Conservation (phyloP, 345 rosid species). For the Corchorus olitorius region DNA sequence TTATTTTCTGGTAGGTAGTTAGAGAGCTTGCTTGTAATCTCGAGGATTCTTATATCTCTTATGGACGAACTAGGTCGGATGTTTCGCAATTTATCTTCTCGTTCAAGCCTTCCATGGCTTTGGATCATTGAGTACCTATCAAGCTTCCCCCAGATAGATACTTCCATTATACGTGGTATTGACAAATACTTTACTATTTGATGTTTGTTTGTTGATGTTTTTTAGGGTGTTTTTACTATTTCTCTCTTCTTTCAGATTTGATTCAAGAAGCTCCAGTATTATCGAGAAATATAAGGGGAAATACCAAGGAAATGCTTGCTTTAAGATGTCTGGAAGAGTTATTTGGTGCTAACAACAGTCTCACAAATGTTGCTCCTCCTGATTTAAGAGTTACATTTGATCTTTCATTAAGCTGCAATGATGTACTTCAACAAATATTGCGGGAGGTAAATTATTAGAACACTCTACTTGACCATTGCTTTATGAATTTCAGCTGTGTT, state of each 20-base stretch:
- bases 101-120: constrained; percentile 42
- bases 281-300: constrained; percentile 29
- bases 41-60: not conserved
- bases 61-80: constrained; percentile 1
- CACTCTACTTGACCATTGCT: not conserved
- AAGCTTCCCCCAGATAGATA: constrained; percentile 35
- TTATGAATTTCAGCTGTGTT: not conserved
- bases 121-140: constrained; percentile 63
- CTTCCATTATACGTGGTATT: constrained; percentile 47
- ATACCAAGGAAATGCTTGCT: constrained; percentile 53
- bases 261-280: constrained; percentile 45
- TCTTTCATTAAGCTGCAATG: constrained; percentile 45
- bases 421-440: constrained; percentile 40
- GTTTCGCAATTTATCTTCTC: constrained; percentile 21
- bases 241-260: constrained; percentile 36
- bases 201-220: not conserved
- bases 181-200: not conserved
- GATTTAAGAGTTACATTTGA: constrained; percentile 32
- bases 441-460: constrained; percentile 34
- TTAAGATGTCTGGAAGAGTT: constrained; percentile 64
- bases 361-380: constrained; percentile 21
- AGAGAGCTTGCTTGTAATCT: not conserved
- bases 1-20: constrained; percentile 7
- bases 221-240: not conserved
- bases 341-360: constrained; percentile 26